These are phyloP conservation scores for Darksidea phi DNA, from an alignment of 495 filamentous ascomycete genomes.

Conservation along the genomic window DNA sequence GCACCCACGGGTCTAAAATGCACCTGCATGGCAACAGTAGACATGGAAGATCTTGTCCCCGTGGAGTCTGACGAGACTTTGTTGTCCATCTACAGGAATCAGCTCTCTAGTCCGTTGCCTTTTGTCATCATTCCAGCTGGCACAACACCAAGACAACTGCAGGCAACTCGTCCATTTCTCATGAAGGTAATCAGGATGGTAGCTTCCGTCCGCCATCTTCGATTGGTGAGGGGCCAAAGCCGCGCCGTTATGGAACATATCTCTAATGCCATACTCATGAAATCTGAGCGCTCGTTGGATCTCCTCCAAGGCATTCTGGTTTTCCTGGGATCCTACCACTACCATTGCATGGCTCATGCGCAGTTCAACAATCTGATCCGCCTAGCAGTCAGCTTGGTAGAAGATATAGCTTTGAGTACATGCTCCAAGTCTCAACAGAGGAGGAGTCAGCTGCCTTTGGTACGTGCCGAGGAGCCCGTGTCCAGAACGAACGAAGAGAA, in stretches of 20 bases:
- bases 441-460: conserved; percentile 20
- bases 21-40: conserved; percentile 21
- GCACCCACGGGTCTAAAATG: conserved; percentile 14
- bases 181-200: conserved; percentile 22
- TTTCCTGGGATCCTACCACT: conserved; percentile 19
- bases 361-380: conserved; percentile 20
- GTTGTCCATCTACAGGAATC: conserved; percentile 21
- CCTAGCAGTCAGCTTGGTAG: conserved; percentile 19
- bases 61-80: conserved; percentile 21
- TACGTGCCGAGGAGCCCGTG: conserved; percentile 17
- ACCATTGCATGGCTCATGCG: conserved; percentile 21
- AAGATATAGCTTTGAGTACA: conserved; percentile 19
- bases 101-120: conserved; percentile 19
- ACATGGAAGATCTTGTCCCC: conserved; percentile 18
- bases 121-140: conserved; percentile 21
- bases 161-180: conserved; percentile 18
- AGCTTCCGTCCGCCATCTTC: conserved; percentile 21
- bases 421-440: conserved; percentile 17
- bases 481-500: conserved; percentile 22
- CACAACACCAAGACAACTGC: conserved; percentile 18
- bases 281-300: conserved; percentile 19
- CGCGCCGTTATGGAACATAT: conserved; percentile 21
- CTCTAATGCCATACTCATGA: conserved; percentile 20
- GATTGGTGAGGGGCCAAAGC: conserved; percentile 19
- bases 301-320: conserved; percentile 22